Base-by-base conservation (phyloP, 1,284 basidiomycete genomes). In the Cryptococcus maquisensis region DNA sequence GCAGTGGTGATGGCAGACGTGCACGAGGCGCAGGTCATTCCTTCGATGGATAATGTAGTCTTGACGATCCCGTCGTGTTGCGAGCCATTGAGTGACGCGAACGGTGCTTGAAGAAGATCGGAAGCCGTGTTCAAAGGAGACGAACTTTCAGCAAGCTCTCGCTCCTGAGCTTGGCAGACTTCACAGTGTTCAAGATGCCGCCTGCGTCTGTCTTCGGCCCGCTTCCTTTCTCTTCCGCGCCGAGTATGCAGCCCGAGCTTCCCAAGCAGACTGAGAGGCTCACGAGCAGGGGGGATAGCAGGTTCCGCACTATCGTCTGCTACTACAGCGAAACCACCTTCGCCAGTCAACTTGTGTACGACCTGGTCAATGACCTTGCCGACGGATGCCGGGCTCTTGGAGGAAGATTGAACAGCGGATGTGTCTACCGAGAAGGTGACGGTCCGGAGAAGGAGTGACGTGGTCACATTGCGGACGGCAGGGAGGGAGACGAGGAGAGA, bases 11-110 rank as follows among this genome's bases (percentile, higher is more conserved):
- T 68, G 6, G 70, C 55, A 9, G 56, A 54, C 7, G 71, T 62
- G 57, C 75, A 77, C 18, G 72, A 67, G 3, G 71, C 62, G 44
- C 69, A 71, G 4, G 69, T 73, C 71, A 73, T 73, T 21, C 69
- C 71, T 28, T 68, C 60, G 46, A 73, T 69, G 0, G 59, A 60
- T 16, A 69, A 46, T 16, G 50, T 55, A 4, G 57, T 55, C 44
- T 59, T 59, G 39, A 44, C 15, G 24, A 46, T 23, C 20, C 28
- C n/a, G 9, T 28, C 44, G 23, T 24, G 44, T 28, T 28, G 44
- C 3, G 23, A 1, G 23, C 20, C 53, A 16, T 46, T 9, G 4
- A 13, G 44, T 6, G 44, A 13, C 4, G 24, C 21, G 23, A 26
- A 12, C 15, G 23, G 44, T 23, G 28, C 20, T 18, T 23, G 44